phyloP scores from a whole-genome alignment of 352 stramenopile genomes.

The Phytophthora ramorum region DNA sequence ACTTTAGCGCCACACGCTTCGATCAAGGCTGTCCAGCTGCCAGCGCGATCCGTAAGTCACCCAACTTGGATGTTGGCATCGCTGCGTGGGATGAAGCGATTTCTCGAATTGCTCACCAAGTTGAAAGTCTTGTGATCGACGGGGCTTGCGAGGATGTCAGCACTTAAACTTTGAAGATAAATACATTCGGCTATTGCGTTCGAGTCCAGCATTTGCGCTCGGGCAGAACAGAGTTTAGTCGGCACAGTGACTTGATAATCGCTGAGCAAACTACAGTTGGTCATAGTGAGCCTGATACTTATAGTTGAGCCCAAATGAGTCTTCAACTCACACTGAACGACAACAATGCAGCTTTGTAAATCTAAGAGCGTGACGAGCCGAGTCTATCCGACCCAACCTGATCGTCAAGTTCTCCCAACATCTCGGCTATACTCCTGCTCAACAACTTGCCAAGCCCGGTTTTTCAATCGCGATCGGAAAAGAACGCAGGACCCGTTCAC shows the following conservation, averaged over 20 bases:
- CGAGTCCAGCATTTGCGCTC: neutral
- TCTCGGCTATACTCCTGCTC: no score
- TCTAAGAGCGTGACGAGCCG: no score
- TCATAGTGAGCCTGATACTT: no score
- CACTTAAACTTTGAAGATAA: neutral
- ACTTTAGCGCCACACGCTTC: slow-evolving; percentile 24
- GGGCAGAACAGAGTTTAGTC: neutral
- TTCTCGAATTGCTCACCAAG: slow-evolving; percentile 23
- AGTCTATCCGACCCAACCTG: no score
- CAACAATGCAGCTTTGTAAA: no score
- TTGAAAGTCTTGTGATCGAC: slow-evolving; percentile 37
- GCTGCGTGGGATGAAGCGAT: slow-evolving; percentile 27
- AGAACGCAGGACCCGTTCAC: no score
- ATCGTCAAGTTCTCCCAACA: no score
- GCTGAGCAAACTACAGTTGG: neutral
- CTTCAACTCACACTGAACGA: no score
- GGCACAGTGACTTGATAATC: neutral
- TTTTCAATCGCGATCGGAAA: no score
- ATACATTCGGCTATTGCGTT: neutral
- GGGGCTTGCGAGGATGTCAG: slow-evolving; percentile 9
- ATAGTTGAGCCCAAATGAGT: no score
- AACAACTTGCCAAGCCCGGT: no score
- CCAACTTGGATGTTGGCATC: slow-evolving; percentile 18
- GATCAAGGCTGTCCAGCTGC: neutral
- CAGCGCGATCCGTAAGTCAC: neutral